Evolutionary conservation across 306 rosid species (phyloP).

Genomic region (Inga laurina): DNA sequence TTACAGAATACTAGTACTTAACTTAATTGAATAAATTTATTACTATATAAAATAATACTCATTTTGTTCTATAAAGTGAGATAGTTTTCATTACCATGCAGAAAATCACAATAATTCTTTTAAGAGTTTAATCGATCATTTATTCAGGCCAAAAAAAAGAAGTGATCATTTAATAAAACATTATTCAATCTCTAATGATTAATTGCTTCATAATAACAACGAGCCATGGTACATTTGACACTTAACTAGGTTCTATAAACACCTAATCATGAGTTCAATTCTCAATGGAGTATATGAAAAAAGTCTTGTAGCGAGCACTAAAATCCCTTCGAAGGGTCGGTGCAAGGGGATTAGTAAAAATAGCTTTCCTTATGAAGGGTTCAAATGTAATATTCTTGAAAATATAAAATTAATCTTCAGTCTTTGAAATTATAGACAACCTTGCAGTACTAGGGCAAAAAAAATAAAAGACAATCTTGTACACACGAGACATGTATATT

Average conservation of each 20-base stretch:
- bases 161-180: not conserved
- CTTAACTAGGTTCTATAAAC: no score
- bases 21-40: not conserved
- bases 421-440: not conserved
- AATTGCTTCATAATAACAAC: not conserved
- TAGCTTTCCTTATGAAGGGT: not conserved
- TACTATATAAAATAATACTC: no score
- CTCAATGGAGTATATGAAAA: no score
- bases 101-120: not conserved
- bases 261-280: no score
- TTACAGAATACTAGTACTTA: not conserved
- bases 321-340: no score
- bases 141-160: not conserved
- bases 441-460: not conserved
- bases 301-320: accelerated
- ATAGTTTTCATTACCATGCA: not conserved
- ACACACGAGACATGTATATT: not conserved
- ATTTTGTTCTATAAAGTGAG: not conserved
- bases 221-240: no score
- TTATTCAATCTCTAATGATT: not conserved
- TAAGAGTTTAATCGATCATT: not conserved
- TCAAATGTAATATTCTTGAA: not conserved
- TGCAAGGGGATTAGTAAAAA: no score
- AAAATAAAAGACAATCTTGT: not conserved
- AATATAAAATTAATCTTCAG: not conserved